A percentile compares a stretch with the other conserved stretches of the same genome.
These are phyloP conservation scores for Coniella lustricola DNA, from an alignment of 2,329 filamentous ascomycete genomes.

Conservation along the genomic window DNA sequence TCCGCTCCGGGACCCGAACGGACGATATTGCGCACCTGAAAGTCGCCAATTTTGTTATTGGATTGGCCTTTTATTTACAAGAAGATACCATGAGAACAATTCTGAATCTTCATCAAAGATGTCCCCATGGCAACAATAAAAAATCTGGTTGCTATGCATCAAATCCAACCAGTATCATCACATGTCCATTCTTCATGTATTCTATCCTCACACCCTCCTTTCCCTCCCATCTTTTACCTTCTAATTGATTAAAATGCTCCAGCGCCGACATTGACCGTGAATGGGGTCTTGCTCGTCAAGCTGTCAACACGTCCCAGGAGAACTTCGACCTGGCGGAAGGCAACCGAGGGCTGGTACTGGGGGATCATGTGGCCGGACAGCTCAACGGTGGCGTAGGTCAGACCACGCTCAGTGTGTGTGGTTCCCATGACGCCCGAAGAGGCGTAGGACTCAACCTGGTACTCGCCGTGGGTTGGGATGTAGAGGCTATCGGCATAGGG, in stretches of 20 bases:
- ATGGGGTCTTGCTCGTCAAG: conserved; percentile 37
- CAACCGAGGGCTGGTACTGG: conserved; percentile 60
- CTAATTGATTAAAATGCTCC: background rate
- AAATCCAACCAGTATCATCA: background rate
- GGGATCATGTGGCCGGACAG: conserved; percentile 62
- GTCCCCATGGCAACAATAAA: too few species aligned
- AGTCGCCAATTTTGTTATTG: too few species aligned
- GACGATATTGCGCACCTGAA: too few species aligned
- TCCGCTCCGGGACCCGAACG: background rate
- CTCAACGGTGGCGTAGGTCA: conserved; percentile 62
- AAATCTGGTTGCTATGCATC: too few species aligned
- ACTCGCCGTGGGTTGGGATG: conserved; percentile 54
- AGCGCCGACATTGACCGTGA: conserved; percentile 24
- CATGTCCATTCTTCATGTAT: background rate
- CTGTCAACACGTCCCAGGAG: conserved; percentile 62
- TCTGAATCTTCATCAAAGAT: too few species aligned
- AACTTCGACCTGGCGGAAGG: conserved; percentile 68
- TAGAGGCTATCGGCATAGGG: conserved; percentile 53
- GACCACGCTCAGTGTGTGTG: conserved; percentile 64
- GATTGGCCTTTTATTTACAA: too few species aligned
- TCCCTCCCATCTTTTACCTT: background rate
- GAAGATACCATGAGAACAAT: too few species aligned
- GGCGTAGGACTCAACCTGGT: conserved; percentile 35
- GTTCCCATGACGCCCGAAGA: conserved; percentile 63
- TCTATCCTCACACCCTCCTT: background rate